phyloP scores from a whole-genome alignment of 1,284 basidiomycete species.

The Leccinum cinnamomeum region DNA sequence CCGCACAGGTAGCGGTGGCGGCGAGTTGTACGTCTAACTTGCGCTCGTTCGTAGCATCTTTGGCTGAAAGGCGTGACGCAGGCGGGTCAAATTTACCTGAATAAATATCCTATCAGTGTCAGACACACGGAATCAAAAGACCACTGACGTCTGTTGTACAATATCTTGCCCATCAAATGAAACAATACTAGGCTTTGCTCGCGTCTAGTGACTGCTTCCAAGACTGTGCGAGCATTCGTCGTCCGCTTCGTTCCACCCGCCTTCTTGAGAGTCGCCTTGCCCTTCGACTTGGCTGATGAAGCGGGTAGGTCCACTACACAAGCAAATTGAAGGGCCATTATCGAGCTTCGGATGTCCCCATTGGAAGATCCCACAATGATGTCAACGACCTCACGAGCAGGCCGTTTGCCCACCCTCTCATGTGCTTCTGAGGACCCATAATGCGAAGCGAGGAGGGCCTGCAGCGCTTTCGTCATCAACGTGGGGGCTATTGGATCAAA shows the following conservation, averaged over 20 bases:
- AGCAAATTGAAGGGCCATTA: conserved; percentile 90
- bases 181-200: conserved; percentile 90
- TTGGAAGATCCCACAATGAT: conserved; percentile 76
- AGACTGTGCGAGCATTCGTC: conserved; percentile 35
- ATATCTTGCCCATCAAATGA: conserved; percentile 89
- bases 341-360: conserved; percentile 90
- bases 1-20: conserved; percentile 49
- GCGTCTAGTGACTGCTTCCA: conserved; percentile 75
- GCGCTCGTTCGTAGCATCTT: conserved; percentile 56
- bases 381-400: conserved; percentile 68
- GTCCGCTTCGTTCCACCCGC: conserved; percentile 4
- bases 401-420: conserved; percentile 33
- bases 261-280: conserved; percentile 35
- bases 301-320: conserved; percentile 44
- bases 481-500: conserved; percentile 93
- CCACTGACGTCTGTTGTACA: conserved; percentile 88
- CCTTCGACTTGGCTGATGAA: conserved; percentile 20
- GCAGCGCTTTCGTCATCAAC: conserved; percentile 78
- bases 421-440: conserved; percentile 31
- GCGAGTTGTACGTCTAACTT: conserved; percentile 53
- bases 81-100: conserved; percentile 73
- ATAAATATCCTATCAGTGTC: conserved; percentile 13
- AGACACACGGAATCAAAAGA: neutral
- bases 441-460: conserved; percentile 57
- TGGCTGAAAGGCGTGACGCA: conserved; percentile 49